A percentile compares a stretch with the other conserved stretches of the same genome.
phyloP scores from a whole-genome alignment of 2,329 filamentous ascomycete genomes.

The Neopestalotiopsis sp. region DNA sequence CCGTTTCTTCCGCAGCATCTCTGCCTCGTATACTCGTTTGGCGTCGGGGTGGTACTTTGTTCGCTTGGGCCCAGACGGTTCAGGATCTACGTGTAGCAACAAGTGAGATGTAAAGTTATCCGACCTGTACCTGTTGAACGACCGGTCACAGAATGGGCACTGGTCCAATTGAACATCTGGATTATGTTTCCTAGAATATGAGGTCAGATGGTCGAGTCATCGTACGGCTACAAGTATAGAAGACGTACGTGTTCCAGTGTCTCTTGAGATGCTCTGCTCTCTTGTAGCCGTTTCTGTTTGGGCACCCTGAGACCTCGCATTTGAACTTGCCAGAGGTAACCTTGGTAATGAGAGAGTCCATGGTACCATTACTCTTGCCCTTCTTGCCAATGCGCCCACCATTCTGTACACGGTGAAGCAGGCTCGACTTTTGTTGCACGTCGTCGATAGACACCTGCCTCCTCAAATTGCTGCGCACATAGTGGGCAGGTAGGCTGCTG shows the following conservation, averaged over 20 bases:
- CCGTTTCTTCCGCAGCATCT: background rate
- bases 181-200: constrained; percentile 40
- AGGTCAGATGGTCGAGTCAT: background rate
- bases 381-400: constrained; percentile 20
- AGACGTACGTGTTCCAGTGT: constrained; percentile 41
- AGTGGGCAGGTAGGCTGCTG: constrained; percentile 20
- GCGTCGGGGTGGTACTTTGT: background rate
- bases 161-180: constrained; percentile 22
- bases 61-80: background rate
- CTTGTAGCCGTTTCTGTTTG: constrained; percentile 49
- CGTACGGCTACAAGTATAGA: background rate
- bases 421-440: constrained; percentile 48
- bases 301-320: constrained; percentile 52
- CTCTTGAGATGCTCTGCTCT: constrained; percentile 62
- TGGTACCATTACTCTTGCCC: constrained; percentile 21
- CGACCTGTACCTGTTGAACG: background rate
- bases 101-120: background rate
- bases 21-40: background rate
- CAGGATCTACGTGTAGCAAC: background rate
- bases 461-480: constrained; percentile 36
- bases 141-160: constrained; percentile 19
- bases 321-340: constrained; percentile 36
- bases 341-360: constrained; percentile 26
- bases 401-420: constrained; percentile 47
- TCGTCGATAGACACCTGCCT: constrained; percentile 47